Conservation (phyloP, 495 filamentous ascomycete species). For the Elaphomyces granulatus region DNA sequence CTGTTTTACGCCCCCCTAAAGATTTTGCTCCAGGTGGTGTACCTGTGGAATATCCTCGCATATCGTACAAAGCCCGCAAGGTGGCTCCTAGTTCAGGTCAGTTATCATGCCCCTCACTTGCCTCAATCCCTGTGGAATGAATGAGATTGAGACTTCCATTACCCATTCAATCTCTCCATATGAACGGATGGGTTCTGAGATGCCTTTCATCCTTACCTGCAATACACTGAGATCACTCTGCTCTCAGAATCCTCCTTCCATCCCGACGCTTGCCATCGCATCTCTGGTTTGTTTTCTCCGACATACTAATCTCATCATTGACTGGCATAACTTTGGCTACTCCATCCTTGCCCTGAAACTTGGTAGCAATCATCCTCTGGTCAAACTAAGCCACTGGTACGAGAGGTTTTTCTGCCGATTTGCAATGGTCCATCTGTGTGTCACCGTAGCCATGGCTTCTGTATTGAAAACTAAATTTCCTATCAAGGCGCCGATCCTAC, state of each 20-base stretch:
- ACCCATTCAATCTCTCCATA: no score
- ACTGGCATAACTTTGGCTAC: constrained; percentile 99
- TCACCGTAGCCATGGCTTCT: constrained; percentile 74
- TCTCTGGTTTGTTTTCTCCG: constrained; percentile 59
- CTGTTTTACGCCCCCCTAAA: constrained; percentile 70
- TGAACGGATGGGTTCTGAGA: no score
- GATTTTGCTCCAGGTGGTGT: constrained; percentile 63
- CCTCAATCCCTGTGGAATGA: background rate
- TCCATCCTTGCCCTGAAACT: constrained; percentile 72
- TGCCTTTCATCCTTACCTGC: no score
- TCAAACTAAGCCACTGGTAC: constrained; percentile 58
- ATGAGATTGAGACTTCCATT: no score
- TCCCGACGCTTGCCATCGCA: constrained; percentile 72
- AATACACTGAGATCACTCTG: no score
- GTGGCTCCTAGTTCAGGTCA: constrained; percentile 70
- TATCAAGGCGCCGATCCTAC: constrained; percentile 46
- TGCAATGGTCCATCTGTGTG: constrained; percentile 66
- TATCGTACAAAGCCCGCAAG: constrained; percentile 56
- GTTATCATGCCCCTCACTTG: constrained; percentile 2
- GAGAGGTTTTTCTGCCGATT: constrained; percentile 54
- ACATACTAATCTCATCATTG: constrained; percentile 69
- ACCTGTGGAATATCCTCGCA: constrained; percentile 52
- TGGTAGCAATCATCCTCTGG: constrained; percentile 52
- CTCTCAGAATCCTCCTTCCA: constrained; percentile 77
- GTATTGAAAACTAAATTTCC: constrained; percentile 52